Base-by-base conservation (phyloP, 805 yeast species). In the Zygoascus tannicola region DNA sequence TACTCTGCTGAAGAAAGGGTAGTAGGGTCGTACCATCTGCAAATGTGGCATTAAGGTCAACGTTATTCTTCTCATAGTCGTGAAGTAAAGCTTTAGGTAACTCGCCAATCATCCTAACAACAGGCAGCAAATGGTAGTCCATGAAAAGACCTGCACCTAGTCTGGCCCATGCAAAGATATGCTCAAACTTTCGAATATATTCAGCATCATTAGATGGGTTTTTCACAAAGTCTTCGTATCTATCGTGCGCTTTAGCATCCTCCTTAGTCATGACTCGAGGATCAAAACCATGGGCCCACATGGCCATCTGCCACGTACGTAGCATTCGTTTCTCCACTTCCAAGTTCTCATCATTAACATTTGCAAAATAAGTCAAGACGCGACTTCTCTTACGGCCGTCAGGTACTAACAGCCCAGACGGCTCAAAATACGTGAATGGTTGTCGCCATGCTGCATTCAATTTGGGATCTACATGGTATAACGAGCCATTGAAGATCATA, bases 281-380 rank as follows among this genome's bases (percentile, higher is more conserved):
- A 35, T 50, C 49, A 39, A 58, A 55, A 7, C 62, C 62, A 8
- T 40, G 41, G 3, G 59, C 50, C 54, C 55, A 57, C 47, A 52
- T 47, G 3, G 59, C 61, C 32, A 48, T 44, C 28, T 49, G 47
- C 62, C 62, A 58, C 3, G 47, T 48, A 7, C 49, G 38, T 8
- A 57, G 23, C 8, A 55, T 44, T 4, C 40, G 44, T 16, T 8
- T 37, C 44, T 56, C 62, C 14, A 19, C 43, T n/a, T 43, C 35
- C 1, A 37, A 16, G 7, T 18, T n/a, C 20, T 15, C 26, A 5
- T 37, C 36, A 3, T 15, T 7, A 4, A 41, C 37, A n/a, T 41
- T 47, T 22, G 28, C 19, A 41, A 46, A 53, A 2, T 54, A 51
- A 28, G 43, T 42, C 33, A 48, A 41, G 7, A 33, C 43, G 16